Percentiles rank a stretch among this genome's conserved stretches.
Evolutionary conservation across 1,284 basidiomycete genomes (phyloP).

Genomic region (Ustilago bromivora): DNA sequence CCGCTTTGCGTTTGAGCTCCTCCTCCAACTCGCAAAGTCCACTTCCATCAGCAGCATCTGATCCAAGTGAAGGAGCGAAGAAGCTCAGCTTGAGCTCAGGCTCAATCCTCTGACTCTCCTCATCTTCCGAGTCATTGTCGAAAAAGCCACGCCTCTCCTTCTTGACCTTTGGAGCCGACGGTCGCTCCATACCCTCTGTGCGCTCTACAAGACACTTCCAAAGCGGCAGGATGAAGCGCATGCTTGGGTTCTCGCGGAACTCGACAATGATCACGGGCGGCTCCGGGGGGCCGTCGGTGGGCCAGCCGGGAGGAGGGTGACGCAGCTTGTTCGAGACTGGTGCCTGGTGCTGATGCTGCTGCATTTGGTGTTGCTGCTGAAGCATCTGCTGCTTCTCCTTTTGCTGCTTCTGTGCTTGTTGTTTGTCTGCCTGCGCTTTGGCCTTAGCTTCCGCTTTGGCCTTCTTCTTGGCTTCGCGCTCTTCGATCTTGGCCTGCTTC

Average conservation of each 20-base stretch:
- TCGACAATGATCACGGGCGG: conserved; percentile 67
- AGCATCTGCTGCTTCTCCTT: conserved; percentile 39
- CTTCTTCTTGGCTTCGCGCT: conserved; percentile 54
- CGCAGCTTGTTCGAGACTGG: conserved; percentile 38
- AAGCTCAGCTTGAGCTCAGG: conserved; percentile 57
- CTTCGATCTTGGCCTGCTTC: conserved; percentile 55
- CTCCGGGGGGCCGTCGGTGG: conserved; percentile 48
- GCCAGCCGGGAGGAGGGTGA: conserved; percentile 54
- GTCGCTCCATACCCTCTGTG: conserved; percentile 48
- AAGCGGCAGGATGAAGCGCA: conserved; percentile 65
- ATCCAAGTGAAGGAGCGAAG: conserved; percentile 59
- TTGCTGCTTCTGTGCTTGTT: conserved; percentile 35
- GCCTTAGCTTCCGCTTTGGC: conserved; percentile 54
- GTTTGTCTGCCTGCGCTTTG: conserved; percentile 43
- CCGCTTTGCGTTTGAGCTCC: conserved; percentile 44
- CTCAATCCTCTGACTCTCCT: conserved; percentile 43
- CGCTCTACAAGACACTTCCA: conserved; percentile 64
- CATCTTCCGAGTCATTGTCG: conserved; percentile 53
- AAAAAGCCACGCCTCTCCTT: conserved; percentile 52
- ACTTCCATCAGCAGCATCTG: conserved; percentile 58
- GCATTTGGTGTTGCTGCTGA: conserved; percentile 26
- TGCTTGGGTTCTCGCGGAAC: conserved; percentile 66
- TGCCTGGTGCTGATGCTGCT: conserved; percentile 26
- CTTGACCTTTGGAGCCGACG: conserved; percentile 45
- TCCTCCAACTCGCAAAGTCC: conserved; percentile 50